Evolutionary conservation across 192 early-diverging fungal species (phyloP), one percentile per base, ranked within the genome.

Genomic region (Linnemannia hyalina): DNA sequence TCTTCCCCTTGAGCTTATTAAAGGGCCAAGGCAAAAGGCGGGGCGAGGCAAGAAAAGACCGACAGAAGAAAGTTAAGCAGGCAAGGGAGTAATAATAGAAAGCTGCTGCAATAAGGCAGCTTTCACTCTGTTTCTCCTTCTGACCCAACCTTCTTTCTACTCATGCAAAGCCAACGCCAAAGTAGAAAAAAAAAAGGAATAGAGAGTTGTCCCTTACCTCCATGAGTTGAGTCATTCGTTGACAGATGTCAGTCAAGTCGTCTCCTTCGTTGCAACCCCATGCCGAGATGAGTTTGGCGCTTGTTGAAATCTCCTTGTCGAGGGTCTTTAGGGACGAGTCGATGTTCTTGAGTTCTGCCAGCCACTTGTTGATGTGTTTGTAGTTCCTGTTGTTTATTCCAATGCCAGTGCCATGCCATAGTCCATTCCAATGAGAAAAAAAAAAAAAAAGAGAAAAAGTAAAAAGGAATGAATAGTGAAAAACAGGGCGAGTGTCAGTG

Each of bases 291-390:
- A 86, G 75, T 68, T 81, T 86, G 4, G 84, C 84, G 44, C 70
- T 76, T 32, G 84, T 54, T 11, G 73, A 60, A 52, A 81, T 86
- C 52, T 86, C 84, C 72, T 86, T 86, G 80, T 86, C 84, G 38
- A 86, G 72, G 6, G 75, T 80, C 65, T 86, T 86, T 16, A 78
- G 76, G 26, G 84, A 78, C 0, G 84, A 76, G 71, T 86, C 84
- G 57, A 86, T 77, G 79, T 86, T 86, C 23, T 86, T 86, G n/a
- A 86, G 76, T 52, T 86, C 84, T 23, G 79, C 84, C 23, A 86
- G 84, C 84, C 84, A 86, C 44, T 86, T 86, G 76, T 86, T 86
- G 63, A 86, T 86, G 76, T 77, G 81, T 54, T 86, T 86, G 80
- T 86, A 86, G 72, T 86, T 86, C 75, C 70, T 86, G 44, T 70